phyloP scores from a whole-genome alignment of 768 basidiomycete genomes.

The Xerocomellus chrysenteron region DNA sequence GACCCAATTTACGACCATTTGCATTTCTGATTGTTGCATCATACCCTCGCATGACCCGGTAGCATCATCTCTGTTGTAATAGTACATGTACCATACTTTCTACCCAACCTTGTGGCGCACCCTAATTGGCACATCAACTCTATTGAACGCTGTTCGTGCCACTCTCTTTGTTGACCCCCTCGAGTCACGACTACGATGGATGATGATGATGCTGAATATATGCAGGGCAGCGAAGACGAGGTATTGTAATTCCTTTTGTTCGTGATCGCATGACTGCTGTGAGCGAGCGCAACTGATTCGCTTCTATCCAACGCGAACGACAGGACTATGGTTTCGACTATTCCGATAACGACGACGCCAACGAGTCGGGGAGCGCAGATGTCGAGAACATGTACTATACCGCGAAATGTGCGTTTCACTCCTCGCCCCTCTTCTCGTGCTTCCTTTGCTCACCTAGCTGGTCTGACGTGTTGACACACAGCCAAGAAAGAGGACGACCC shows the following conservation, averaged over 20 bases:
- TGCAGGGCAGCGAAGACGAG: slow-evolving; percentile 88
- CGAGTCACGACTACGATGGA: slow-evolving; percentile 54
- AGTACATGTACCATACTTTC: not conserved
- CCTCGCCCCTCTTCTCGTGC: not conserved
- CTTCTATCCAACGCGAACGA: slow-evolving; percentile 2
- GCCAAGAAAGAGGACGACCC: slow-evolving; percentile 94
- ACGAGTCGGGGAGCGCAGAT: slow-evolving; percentile 79
- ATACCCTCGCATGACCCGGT: slow-evolving; percentile 28
- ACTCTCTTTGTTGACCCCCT: slow-evolving; percentile 6
- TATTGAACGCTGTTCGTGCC: not conserved
- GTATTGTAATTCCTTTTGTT: slow-evolving; percentile 37
- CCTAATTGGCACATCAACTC: not conserved
- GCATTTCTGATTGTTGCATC: slow-evolving; percentile 17
- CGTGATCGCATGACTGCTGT: not conserved
- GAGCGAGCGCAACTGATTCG: slow-evolving; percentile 1
- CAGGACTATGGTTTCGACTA: slow-evolving; percentile 97
- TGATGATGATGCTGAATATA: slow-evolving; percentile 92
- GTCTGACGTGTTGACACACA: slow-evolving; percentile 28
- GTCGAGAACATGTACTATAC: slow-evolving; percentile 98
- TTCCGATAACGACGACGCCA: slow-evolving; percentile 84
- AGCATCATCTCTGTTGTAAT: slow-evolving; percentile 26
- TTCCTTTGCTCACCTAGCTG: not conserved
- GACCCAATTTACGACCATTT: not conserved
- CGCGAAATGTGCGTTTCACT: slow-evolving; percentile 74
- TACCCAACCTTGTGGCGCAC: not conserved